These are phyloP conservation scores for Neurospora pannonica DNA, from an alignment of 495 filamentous ascomycete species.

Conservation along the genomic window DNA sequence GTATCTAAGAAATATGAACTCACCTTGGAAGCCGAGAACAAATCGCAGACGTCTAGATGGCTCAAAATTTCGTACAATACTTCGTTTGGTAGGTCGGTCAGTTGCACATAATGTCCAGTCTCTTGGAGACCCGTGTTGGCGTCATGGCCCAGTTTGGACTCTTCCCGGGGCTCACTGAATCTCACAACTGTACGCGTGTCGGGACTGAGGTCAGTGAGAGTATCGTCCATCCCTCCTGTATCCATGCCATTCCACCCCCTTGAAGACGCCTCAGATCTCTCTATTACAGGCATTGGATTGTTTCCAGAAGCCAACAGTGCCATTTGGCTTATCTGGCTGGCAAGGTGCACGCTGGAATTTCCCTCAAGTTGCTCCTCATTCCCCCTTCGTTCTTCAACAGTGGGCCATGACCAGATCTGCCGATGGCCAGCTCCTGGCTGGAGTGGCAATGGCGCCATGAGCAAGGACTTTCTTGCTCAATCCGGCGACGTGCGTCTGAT, in stretches of 20 bases:
- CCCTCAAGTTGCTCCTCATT: neutral
- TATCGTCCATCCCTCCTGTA: neutral
- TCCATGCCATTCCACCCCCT: neutral
- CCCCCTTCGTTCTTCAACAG: neutral
- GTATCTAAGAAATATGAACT: constrained; percentile 13
- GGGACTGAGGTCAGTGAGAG: neutral
- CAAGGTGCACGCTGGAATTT: constrained; percentile 13
- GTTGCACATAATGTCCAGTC: constrained; percentile 1
- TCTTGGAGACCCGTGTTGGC: neutral
- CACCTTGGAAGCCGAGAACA: constrained; percentile 46
- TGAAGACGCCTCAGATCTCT: neutral
- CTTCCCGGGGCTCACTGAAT: neutral
- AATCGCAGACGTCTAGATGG: constrained; percentile 48
- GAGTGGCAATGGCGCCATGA: constrained; percentile 10
- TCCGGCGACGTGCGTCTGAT: constrained; percentile 6
- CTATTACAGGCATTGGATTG: neutral
- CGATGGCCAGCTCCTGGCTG: neutral
- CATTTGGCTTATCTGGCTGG: constrained; percentile 13
- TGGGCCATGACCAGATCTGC: neutral
- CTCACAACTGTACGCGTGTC: neutral
- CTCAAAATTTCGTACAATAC: constrained; percentile 44
- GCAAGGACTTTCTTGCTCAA: neutral
- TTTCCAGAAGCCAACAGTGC: constrained; percentile 12
- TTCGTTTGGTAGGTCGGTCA: constrained; percentile 41
- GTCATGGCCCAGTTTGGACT: too few relatives aligned